Evolutionary conservation across 1,284 basidiomycete genomes (phyloP), one percentile per base, ranked within the genome.

Genomic region (Schizophyllum amplum): DNA sequence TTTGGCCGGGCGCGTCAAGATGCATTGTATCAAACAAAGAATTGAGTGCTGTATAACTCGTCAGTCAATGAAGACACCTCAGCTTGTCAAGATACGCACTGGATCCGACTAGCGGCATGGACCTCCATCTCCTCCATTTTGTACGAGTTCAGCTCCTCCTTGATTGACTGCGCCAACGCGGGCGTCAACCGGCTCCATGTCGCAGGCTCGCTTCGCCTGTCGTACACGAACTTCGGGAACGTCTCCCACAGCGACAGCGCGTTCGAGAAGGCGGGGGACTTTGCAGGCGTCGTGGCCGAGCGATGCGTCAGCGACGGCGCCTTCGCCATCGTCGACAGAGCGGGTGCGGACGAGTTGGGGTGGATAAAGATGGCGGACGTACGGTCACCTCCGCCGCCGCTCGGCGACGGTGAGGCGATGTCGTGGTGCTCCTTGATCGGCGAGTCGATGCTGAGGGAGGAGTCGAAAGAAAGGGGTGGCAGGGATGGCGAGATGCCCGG

Each of bases 81-180:
- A 47, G 15, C 49, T 53, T 21, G 52, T 48, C 54, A 54, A n/a
- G 53, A 62, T 24, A 75, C 88, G 65, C 69, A 92, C 89, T 95
- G 87, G 66, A 89, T 83, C 70, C 91, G 84, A 72, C 90, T 93
- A 52, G 87, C 76, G 61, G 89, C 87, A 72, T 97, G 94, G 60
- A 98, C 92, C 68, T 94, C 92, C 94, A 98, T 97, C 75, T 95
- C 92, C 73, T 97, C 94, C 89, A 97, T 92, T 80, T 97, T 97
- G 76, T 90, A 97, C 60, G 92, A 93, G 73, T 97, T 95, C 51
- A 96, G 77, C 75, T 95, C 92, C 73, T 95, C 92, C 79, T 98
- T 98, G 73, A 98, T 98, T 62, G 89, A 80, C 78, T 97, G 92
- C 50, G 96, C 96, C 65, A 98, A 76, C 60, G 90, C 85, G 51